phyloP scores from a whole-genome alignment of 495 filamentous ascomycete genomes.

The Penicillium nucicola region DNA sequence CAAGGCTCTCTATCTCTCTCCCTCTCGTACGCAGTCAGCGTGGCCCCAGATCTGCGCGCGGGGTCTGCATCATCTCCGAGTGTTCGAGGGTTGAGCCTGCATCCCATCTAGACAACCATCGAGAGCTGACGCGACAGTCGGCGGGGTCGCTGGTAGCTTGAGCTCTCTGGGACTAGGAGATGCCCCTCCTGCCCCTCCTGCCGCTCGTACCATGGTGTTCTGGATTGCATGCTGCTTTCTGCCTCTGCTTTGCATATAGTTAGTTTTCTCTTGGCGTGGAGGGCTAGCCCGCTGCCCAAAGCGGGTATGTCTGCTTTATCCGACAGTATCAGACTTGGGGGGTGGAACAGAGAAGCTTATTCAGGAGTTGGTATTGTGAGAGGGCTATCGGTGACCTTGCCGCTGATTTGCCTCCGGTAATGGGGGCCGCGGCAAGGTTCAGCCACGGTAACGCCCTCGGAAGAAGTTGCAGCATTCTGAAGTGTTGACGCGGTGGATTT shows the following conservation, averaged over 20 bases:
- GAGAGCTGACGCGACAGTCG: neutral
- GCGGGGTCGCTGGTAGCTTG: constrained; percentile 5
- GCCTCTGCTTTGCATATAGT: neutral
- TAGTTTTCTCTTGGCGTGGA: constrained; percentile 1
- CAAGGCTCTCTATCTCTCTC: no score
- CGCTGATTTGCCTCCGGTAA: constrained; percentile 3
- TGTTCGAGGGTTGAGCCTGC: neutral
- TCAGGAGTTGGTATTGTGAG: neutral
- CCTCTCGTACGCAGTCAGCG: neutral
- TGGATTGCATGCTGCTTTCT: neutral
- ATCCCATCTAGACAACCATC: no score
- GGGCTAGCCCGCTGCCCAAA: constrained; percentile 4
- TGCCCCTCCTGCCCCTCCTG: neutral
- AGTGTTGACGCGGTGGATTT: neutral
- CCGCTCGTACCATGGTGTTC: neutral
- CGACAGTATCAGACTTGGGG: neutral
- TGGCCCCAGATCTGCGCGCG: neutral
- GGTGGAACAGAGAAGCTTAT: constrained; percentile 4
- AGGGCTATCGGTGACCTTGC: constrained; percentile 3
- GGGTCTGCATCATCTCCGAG: neutral
- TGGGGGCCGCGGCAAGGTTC: constrained; percentile 15
- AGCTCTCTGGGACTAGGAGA: constrained; percentile 1
- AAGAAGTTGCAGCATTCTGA: constrained; percentile 12
- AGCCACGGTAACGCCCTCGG: constrained; percentile 21
- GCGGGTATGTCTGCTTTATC: neutral